Conservation (phyloP, 768 basidiomycete genomes). For the Psilocybe azurescens region DNA sequence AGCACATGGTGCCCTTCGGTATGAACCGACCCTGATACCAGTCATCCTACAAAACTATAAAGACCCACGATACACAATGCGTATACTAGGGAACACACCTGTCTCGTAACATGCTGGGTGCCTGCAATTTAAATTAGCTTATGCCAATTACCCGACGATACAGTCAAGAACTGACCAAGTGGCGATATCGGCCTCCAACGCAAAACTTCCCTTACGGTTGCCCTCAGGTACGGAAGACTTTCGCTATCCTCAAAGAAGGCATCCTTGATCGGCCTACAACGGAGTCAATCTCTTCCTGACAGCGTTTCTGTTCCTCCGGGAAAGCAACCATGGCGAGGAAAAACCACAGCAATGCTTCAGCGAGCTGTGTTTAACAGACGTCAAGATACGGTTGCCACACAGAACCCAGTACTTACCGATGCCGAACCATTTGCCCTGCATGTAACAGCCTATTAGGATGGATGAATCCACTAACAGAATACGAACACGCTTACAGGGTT, state of each 20-base stretch:
- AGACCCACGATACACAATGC: background rate
- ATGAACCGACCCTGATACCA: background rate
- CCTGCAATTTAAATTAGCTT: no score
- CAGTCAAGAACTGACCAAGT: background rate
- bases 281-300: background rate
- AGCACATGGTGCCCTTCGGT: background rate
- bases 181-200: background rate
- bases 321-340: background rate
- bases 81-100: no score
- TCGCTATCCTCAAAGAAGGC: background rate
- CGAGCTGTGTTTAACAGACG: background rate
- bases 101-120: no score
- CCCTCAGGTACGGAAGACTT: background rate
- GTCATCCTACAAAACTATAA: background rate
- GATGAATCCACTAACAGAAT: no score
- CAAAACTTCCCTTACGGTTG: background rate
- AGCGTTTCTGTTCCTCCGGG: background rate
- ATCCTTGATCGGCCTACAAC: background rate
- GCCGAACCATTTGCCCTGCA: no score
- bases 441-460: no score
- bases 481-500: no score
- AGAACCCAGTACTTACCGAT: no score
- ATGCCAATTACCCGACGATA: no score
- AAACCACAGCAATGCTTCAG: conserved; percentile 1
- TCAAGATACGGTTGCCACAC: no score